phyloP scores from a whole-genome alignment of 1,284 basidiomycete species.

The Trametes pubescens region DNA sequence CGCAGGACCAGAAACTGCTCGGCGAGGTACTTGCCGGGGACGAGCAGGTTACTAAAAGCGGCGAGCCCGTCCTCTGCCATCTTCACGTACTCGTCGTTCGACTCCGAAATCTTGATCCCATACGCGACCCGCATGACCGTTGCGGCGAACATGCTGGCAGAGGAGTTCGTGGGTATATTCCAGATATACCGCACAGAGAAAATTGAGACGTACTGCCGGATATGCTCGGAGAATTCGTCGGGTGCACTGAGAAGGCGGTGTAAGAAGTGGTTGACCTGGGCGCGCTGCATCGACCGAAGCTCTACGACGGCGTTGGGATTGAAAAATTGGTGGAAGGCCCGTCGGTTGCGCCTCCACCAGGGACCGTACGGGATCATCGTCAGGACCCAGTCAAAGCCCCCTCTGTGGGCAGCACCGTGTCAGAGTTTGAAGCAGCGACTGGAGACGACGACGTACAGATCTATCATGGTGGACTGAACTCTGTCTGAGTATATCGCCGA shows the following conservation, averaged over 20 bases:
- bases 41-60: conserved; percentile 13
- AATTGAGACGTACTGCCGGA: conserved; percentile 16
- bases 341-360: conserved; percentile 19
- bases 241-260: conserved; percentile 5
- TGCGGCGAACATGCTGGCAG: conserved; percentile 16
- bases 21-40: conserved; percentile 23
- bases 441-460: conserved; percentile 19
- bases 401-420: neutral
- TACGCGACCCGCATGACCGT: conserved; percentile 21
- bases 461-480: conserved; percentile 13
- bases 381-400: conserved; percentile 10
- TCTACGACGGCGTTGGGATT: conserved; percentile 1
- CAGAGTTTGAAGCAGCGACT: too few species aligned
- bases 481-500: conserved; percentile 31
- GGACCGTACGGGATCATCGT: conserved; percentile 10
- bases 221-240: conserved; percentile 10
- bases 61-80: conserved; percentile 14
- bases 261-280: conserved; percentile 15
- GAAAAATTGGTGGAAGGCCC: conserved; percentile 24
- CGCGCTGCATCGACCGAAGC: conserved; percentile 5
- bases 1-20: conserved; percentile 20
- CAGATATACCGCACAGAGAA: neutral
- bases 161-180: neutral
- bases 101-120: conserved; percentile 20
- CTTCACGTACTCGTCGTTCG: conserved; percentile 10